Percentiles rank a stretch among this genome's conserved stretches.
These are phyloP conservation scores for Hypomontagnella submonticulosa DNA, from an alignment of 495 filamentous ascomycete species.

Conservation along the genomic window DNA sequence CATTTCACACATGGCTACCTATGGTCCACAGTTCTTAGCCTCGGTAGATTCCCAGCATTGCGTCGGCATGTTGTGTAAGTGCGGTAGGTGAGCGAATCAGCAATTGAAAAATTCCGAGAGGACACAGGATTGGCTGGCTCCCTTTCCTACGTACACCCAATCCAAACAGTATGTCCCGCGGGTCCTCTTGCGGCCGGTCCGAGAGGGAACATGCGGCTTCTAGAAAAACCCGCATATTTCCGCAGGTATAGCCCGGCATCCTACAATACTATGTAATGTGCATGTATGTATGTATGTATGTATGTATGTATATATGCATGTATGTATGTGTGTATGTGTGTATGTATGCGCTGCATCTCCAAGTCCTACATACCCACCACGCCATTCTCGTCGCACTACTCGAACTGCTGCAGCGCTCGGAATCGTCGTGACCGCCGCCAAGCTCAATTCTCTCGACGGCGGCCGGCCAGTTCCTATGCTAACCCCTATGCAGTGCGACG, in stretches of 20 bases:
- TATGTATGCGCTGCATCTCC: conserved; percentile 15
- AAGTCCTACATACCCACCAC: conserved; percentile 21
- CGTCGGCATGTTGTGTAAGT: conserved; percentile 5
- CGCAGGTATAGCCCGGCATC: conserved; percentile 27
- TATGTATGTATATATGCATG: not conserved
- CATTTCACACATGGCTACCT: conserved; percentile 5
- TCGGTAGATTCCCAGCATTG: conserved; percentile 19
- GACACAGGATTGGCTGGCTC: not conserved
- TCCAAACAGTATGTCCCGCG: not conserved
- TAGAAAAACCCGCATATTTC: conserved; percentile 37
- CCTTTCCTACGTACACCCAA: not conserved
- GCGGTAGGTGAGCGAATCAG: conserved; percentile 7
- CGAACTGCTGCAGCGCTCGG: conserved; percentile 33
- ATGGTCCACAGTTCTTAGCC: conserved; percentile 33
- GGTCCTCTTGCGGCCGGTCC: conserved; percentile 9
- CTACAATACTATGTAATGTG: conserved; percentile 1
- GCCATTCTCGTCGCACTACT: conserved; percentile 35
- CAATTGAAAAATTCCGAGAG: not conserved
- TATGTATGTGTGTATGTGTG: not conserved
- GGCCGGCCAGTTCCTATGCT: conserved; percentile 31
- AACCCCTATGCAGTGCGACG: conserved; percentile 32
- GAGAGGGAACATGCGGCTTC: conserved; percentile 19
- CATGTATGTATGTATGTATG: conserved; percentile 1
- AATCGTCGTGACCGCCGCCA: conserved; percentile 36
- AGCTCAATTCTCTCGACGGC: conserved; percentile 16